Conservation (phyloP, 129 eudicot genomes). For the Artemisia tridentata region DNA sequence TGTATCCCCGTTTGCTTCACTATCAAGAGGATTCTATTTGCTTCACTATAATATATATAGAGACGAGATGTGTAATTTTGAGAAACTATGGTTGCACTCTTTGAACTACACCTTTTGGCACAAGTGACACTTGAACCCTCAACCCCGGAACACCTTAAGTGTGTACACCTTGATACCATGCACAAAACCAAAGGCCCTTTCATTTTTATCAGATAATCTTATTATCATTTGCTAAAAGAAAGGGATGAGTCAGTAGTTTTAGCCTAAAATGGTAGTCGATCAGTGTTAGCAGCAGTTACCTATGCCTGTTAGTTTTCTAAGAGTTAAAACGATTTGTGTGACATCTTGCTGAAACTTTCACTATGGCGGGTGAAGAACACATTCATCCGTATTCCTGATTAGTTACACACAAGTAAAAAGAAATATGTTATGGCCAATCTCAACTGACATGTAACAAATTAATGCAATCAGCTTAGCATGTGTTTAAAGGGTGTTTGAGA, state of each 20-base stretch:
- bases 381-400: conserved; percentile 1
- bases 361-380: conserved; percentile 7
- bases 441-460: background rate
- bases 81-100: background rate
- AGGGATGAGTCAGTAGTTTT: too few species aligned
- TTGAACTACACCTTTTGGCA: background rate
- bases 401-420: conserved; percentile 3
- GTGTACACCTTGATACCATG: background rate
- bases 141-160: background rate
- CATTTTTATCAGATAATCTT: too few species aligned
- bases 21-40: too few species aligned
- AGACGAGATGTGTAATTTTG: too few species aligned
- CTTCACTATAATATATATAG: too few species aligned
- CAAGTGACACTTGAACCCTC: background rate
- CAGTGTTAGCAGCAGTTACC: too few species aligned
- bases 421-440: too few species aligned
- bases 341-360: background rate
- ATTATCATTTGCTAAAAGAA: too few species aligned
- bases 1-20: too few species aligned
- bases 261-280: too few species aligned
- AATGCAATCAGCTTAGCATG: background rate
- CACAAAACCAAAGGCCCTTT: too few species aligned
- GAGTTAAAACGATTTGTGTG: background rate
- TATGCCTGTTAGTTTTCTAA: background rate
- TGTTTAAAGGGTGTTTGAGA: background rate